These are phyloP conservation scores for Fraxinus nigra DNA, from an alignment of 305 asterid species.

Conservation along the genomic window DNA sequence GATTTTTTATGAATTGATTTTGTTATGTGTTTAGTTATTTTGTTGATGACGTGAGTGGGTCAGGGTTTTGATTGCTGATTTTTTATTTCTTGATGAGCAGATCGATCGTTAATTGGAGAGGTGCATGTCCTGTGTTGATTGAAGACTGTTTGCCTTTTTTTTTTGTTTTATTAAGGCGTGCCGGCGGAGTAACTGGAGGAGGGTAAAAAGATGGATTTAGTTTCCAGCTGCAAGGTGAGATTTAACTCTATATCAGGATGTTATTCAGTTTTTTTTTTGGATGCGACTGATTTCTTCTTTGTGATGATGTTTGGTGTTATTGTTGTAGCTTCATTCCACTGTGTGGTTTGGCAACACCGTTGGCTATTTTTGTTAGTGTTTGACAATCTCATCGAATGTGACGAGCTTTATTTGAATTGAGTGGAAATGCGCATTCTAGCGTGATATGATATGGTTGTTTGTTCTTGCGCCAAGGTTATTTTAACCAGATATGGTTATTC, in stretches of 20 bases:
- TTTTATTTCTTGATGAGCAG: constrained; percentile 8
- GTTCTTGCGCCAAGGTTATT: not conserved
- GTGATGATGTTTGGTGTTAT: not conserved
- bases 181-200: constrained; percentile 22
- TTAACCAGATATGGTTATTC: not conserved
- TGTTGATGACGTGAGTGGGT: constrained; percentile 3
- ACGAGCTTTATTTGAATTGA: not conserved
- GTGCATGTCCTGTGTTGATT: constrained; percentile 27
- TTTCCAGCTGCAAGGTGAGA: constrained; percentile 63
- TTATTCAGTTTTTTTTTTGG: not conserved
- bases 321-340: constrained; percentile 1
- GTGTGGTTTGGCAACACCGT: not conserved
- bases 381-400: constrained; percentile 6
- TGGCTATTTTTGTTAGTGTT: not conserved
- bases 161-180: not conserved
- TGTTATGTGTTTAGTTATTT: not conserved
- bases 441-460: not conserved
- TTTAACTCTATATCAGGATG: not conserved
- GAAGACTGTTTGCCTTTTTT: constrained; percentile 19
- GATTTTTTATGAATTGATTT: not conserved
- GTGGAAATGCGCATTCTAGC: not conserved
- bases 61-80: constrained; percentile 18
- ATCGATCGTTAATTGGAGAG: constrained; percentile 20
- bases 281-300: not conserved
- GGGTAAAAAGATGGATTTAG: constrained; percentile 53